These are phyloP conservation scores for Aspergillus nidulans DNA, from an alignment of 495 filamentous ascomycete genomes.

Conservation along the genomic window DNA sequence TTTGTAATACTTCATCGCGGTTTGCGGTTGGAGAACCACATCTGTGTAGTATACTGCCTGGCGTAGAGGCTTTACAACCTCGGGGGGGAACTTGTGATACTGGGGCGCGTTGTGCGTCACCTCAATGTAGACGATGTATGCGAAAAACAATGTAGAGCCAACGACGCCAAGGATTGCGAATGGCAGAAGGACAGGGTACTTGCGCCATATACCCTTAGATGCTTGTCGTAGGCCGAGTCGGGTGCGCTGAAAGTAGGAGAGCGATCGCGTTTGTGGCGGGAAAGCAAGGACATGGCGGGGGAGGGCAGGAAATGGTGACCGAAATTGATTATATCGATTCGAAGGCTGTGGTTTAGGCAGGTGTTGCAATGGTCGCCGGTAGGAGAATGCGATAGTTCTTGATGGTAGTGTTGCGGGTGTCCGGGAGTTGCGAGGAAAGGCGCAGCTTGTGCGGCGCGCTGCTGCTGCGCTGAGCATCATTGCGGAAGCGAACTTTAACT, in stretches of 20 bases:
- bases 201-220: conserved; percentile 44
- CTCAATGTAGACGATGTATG: conserved; percentile 57
- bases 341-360: neutral
- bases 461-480: conserved; percentile 36
- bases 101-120: conserved; percentile 56
- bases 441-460: conserved; percentile 29
- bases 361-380: conserved; percentile 2
- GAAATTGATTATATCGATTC: neutral
- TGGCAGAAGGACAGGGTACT: conserved; percentile 41
- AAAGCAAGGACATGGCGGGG: neutral
- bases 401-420: conserved; percentile 10
- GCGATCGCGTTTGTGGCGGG: conserved; percentile 6
- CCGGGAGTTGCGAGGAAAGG: conserved; percentile 9
- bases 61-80: conserved; percentile 77
- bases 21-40: conserved; percentile 59
- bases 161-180: conserved; percentile 48
- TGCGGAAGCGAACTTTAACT: neutral
- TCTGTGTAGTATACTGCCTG: conserved; percentile 83
- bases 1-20: conserved; percentile 76
- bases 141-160: conserved; percentile 30
- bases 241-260: conserved; percentile 17
- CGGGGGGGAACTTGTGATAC: conserved; percentile 74
- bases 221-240: conserved; percentile 34
- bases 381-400: conserved; percentile 4
- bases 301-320: neutral